phyloP scores from a whole-genome alignment of 2,329 filamentous ascomycete genomes.

The Calycina marina region DNA sequence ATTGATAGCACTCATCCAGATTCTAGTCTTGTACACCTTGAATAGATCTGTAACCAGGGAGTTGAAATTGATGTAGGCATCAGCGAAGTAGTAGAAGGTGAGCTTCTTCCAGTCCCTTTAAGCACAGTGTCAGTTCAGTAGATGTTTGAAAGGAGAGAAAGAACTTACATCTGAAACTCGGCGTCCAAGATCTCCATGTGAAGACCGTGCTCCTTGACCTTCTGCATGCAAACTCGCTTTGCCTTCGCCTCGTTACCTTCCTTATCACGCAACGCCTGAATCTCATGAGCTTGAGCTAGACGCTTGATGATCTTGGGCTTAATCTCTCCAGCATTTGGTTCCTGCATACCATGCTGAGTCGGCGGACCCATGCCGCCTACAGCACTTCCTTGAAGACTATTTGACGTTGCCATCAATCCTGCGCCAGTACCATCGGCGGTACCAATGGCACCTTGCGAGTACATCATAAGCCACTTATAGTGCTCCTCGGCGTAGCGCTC shows the following conservation, averaged over 20 bases:
- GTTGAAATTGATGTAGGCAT: slow-evolving; percentile 98
- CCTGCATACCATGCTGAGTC: slow-evolving; percentile 57
- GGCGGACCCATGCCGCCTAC: slow-evolving; percentile 68
- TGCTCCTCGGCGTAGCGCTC: slow-evolving; percentile 89
- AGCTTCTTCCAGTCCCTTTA: slow-evolving; percentile 96
- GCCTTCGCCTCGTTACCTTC: slow-evolving; percentile 96
- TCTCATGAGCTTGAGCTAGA: slow-evolving; percentile 80
- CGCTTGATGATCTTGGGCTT: slow-evolving; percentile 97
- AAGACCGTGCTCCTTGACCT: slow-evolving; percentile 83
- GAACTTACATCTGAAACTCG: slow-evolving; percentile 88
- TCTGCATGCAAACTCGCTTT: slow-evolving; percentile 91
- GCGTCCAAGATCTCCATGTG: slow-evolving; percentile 99
- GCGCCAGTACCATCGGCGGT: slow-evolving; percentile 45
- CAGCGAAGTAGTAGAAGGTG: slow-evolving; percentile 97
- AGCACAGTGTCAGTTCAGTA: slow-evolving; percentile 4
- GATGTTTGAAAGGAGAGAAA: slow-evolving; percentile 7
- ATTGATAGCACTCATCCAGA: slow-evolving; percentile 99
- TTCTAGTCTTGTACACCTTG: slow-evolving; percentile 98
- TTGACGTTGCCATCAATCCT: slow-evolving; percentile 48
- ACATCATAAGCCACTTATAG: slow-evolving; percentile 98
- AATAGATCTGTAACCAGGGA: slow-evolving; percentile 92
- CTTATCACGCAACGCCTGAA: slow-evolving; percentile 79
- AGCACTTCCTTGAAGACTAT: slow-evolving; percentile 51
- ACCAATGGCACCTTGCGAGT: slow-evolving; percentile 62
- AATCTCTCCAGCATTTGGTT: slow-evolving; percentile 58